Percentiles rank a stretch among this genome's conserved stretches.
Conservation (phyloP, 2,329 filamentous ascomycete genomes). For the Alternaria incomplexa region DNA sequence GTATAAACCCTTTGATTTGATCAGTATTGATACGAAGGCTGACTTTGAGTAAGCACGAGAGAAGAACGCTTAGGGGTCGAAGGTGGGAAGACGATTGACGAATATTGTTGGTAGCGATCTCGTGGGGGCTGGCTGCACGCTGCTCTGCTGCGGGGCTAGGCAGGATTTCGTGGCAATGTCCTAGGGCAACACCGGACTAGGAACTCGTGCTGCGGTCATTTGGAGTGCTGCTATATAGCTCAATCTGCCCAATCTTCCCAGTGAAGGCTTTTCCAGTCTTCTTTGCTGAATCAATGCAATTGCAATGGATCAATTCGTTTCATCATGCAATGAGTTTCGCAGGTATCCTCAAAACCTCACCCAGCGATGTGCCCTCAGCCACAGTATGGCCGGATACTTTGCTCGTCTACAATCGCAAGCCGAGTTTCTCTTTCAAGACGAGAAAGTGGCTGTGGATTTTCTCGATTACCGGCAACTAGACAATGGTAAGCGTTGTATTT, state of each 20-base stretch:
- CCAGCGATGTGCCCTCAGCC: not conserved
- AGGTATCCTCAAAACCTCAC: not conserved
- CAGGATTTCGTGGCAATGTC: slow-evolving; percentile 1
- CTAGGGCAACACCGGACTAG: not conserved
- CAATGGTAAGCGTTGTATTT: not conserved
- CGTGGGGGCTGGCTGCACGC: not conserved
- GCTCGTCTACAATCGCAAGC: not conserved
- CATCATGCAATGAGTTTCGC: not conserved
- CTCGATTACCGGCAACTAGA: not conserved
- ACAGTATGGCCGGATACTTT: not conserved
- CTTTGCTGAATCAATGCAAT: not conserved
- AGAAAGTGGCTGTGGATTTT: not conserved
- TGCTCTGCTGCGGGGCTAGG: not conserved
- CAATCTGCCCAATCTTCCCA: accelerated
- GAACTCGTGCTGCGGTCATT: not conserved
- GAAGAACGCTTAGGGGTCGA: not conserved
- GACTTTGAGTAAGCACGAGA: not conserved
- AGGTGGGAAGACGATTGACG: not conserved
- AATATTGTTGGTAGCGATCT: not conserved
- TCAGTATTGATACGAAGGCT: not conserved
- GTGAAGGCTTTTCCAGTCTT: not conserved
- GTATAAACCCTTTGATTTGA: not conserved
- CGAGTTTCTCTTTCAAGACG: not conserved
- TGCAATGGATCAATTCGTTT: not conserved
- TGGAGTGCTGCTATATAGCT: not conserved